phyloP scores from a whole-genome alignment of 1,284 basidiomycete genomes.

The Athelia sp. region DNA sequence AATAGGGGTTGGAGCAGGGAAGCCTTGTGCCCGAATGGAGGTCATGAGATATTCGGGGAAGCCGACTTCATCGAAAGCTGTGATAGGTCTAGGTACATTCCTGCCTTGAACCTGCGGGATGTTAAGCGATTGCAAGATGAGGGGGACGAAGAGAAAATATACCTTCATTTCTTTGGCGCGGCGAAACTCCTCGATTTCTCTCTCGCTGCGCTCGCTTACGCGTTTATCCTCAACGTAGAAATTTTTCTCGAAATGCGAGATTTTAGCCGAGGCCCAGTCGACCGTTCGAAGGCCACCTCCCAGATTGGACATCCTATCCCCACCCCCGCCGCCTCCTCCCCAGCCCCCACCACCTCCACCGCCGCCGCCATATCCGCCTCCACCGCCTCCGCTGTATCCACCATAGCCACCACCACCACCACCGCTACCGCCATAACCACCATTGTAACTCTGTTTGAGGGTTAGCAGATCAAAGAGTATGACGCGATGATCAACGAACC shows the following conservation, averaged over 20 bases:
- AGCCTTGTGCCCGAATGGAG: constrained; percentile 93
- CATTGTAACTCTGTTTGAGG: constrained; percentile 26
- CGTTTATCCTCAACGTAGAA: constrained; percentile 95
- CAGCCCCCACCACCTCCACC: constrained; percentile 46
- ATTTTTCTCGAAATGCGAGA: constrained; percentile 91
- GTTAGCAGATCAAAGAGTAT: not conserved
- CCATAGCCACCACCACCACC: constrained; percentile 26
- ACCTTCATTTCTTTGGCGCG: constrained; percentile 86
- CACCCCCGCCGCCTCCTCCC: constrained; percentile 52
- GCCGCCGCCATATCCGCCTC: constrained; percentile 26
- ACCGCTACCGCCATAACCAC: constrained; percentile 30
- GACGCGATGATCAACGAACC: constrained; percentile 20
- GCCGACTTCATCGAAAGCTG: constrained; percentile 90
- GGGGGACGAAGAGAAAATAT: constrained; percentile 5
- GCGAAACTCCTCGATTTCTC: constrained; percentile 88
- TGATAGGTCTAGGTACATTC: constrained; percentile 86
- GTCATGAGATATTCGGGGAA: constrained; percentile 96
- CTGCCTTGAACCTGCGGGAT: constrained; percentile 76
- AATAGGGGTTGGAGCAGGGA: constrained; percentile 86
- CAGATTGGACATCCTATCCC: constrained; percentile 81
- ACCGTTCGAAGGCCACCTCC: constrained; percentile 81
- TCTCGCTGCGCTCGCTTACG: constrained; percentile 74
- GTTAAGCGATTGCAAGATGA: too few relatives aligned
- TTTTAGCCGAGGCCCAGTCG: constrained; percentile 76
- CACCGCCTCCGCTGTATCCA: constrained; percentile 15